phyloP scores from a whole-genome alignment of 345 rosid species.

The Populus simonii region DNA sequence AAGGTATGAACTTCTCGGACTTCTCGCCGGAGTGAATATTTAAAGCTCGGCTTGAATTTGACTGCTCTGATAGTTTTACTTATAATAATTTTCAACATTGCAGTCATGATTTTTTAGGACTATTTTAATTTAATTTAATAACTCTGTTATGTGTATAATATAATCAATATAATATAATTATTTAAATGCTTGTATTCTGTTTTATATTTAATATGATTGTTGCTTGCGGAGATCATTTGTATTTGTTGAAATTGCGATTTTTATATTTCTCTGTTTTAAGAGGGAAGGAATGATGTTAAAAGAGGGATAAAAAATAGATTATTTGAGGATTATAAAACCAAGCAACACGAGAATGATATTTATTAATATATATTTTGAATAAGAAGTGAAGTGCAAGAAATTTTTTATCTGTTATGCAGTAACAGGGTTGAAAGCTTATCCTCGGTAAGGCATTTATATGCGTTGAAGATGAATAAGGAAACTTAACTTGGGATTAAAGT shows the following conservation, averaged over 20 bases:
- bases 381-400: background rate
- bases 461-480: background rate
- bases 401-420: background rate
- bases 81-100: background rate
- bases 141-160: background rate
- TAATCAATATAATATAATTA: background rate
- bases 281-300: background rate
- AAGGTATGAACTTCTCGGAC: slow-evolving; percentile 54
- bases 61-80: background rate
- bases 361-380: background rate
- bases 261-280: background rate
- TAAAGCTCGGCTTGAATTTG: slow-evolving; percentile 17
- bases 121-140: background rate
- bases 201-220: background rate
- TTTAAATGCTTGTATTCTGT: background rate
- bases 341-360: background rate
- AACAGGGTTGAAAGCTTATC: background rate
- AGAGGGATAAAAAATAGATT: background rate
- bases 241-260: background rate
- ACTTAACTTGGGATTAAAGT: background rate
- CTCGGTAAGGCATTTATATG: background rate
- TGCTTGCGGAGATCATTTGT: background rate
- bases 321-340: background rate
- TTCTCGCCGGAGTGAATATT: slow-evolving; percentile 21
- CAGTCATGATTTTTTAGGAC: background rate